Base-by-base conservation (phyloP, 2,329 filamentous ascomycete species). In the Clarireedia paspali region DNA sequence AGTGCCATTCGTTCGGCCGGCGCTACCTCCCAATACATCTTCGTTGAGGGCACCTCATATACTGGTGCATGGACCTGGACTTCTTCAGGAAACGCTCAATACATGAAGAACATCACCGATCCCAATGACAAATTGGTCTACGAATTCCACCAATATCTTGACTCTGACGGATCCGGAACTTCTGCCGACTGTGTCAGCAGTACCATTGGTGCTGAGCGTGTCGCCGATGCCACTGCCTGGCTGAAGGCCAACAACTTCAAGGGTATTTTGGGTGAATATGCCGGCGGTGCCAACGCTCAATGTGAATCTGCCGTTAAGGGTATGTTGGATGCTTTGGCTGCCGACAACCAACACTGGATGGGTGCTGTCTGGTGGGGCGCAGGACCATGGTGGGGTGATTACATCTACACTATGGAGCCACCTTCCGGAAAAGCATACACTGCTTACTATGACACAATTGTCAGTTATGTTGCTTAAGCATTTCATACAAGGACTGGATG, bases 61-160 rank as follows among this genome's bases (percentile, higher is more conserved):
- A 59, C 51, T n/a, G 62, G 62, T 20, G 63, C 63, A 10, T 64
- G 63, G 62, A 62, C 61, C 17, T 66, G 79, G 79, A 70, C 53
- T 4, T 57, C 61, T n/a, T 60, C 60, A 14, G 75, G 75, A 44
- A 78, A 78, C 63, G 5, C 55, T 6, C 71, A 57, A 38, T 71
- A 72, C 4, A 70, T 71, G 46, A 71, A 79, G 57, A 72, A 61
- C 20, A 72, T 83, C 44, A 77, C 74, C 7, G 80, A 83, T 59
- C 72, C 78, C 0, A 57, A 71, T 47, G 70, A 81, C 68, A 80
- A 78, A 63, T 73, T 82, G 56, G 68, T 83, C 65, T 82, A 79
- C 68, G 77, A 83, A 64, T 82, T 83, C 80, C 80, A 83, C 66
- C 80, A 83, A 69, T 83, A 83, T 63, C 79, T 83, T 39, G 80